A percentile compares a stretch with the other conserved stretches of the same genome.
Evolutionary conservation across 129 eudicot genomes (phyloP).

Genomic region (Chrysanthemum seticuspe): DNA sequence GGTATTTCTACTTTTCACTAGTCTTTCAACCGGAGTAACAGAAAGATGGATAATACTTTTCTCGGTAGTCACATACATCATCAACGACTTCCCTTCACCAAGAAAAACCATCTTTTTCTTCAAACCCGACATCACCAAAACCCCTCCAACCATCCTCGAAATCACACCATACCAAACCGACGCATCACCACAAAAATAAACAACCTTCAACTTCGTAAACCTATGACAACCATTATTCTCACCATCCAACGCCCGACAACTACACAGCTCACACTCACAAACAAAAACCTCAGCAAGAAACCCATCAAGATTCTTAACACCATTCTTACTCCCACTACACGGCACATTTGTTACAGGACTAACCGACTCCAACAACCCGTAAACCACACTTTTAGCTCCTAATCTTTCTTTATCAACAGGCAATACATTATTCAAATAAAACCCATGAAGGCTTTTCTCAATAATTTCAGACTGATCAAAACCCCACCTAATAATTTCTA

Average conservation of each 20-base stretch:
- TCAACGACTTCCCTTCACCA: constrained; percentile 57
- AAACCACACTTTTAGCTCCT: constrained; percentile 29
- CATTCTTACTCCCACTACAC: constrained; percentile 33
- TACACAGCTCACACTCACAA: constrained; percentile 67
- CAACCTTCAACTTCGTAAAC: constrained; percentile 36
- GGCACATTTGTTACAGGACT: constrained; percentile 77
- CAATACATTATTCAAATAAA: constrained; percentile 30
- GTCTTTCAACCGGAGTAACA: constrained; percentile 7
- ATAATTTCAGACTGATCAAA: not conserved
- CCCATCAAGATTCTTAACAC: constrained; percentile 39
- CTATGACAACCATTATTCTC: constrained; percentile 29
- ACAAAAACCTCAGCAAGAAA: constrained; percentile 57
- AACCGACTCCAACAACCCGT: constrained; percentile 53
- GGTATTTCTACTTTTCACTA: constrained; percentile 27
- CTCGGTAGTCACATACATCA: constrained; percentile 68
- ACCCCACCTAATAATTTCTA: constrained; percentile 76
- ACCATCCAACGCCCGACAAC: constrained; percentile 24
- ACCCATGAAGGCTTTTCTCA: not conserved
- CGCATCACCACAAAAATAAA: constrained; percentile 62
- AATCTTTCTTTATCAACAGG: constrained; percentile 3
- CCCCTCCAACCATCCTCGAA: constrained; percentile 48
- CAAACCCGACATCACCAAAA: constrained; percentile 48
- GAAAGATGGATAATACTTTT: constrained; percentile 42
- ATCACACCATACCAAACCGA: constrained; percentile 71
- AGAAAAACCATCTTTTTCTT: constrained; percentile 76